These are phyloP conservation scores for Phytopythium ostracodes DNA, from an alignment of 352 stramenopile genomes.

Conservation along the genomic window DNA sequence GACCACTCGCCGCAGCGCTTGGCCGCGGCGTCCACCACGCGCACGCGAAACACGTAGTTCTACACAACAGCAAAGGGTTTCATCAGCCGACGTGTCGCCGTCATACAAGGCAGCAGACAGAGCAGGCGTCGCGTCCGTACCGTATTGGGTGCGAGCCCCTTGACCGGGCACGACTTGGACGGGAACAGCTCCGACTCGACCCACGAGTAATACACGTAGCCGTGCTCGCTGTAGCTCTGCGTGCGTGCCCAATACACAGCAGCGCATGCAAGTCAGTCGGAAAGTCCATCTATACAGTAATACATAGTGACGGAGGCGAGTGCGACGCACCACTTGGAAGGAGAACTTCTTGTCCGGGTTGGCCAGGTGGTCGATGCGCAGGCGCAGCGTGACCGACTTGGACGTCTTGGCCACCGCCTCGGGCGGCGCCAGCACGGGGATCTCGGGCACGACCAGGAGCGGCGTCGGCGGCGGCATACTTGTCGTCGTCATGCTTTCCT, in stretches of 20 bases:
- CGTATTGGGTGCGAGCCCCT: slow-evolving; percentile 66
- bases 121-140: no score
- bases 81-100: no score
- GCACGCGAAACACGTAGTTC: slow-evolving; percentile 79
- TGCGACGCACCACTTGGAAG: slow-evolving; percentile 42
- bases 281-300: no score
- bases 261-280: no score
- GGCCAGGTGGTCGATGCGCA: slow-evolving; percentile 26
- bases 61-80: slow-evolving; percentile 8
- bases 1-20: slow-evolving; percentile 78
- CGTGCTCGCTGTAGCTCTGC: slow-evolving; percentile 76
- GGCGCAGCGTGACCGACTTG: slow-evolving; percentile 63
- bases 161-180: slow-evolving; percentile 57
- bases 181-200: slow-evolving; percentile 61
- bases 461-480: slow-evolving; percentile 36
- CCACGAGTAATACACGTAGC: slow-evolving; percentile 89
- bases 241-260: neutral
- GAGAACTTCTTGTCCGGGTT: slow-evolving; percentile 46
- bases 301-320: neutral
- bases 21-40: slow-evolving; percentile 54
- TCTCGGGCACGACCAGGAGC: slow-evolving; percentile 34
- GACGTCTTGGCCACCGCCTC: slow-evolving; percentile 75
- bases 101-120: neutral
- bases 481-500: neutral
- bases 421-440: slow-evolving; percentile 46